Conservation (phyloP, 331 rosid species). For the Erythrophleum ivorense region DNA sequence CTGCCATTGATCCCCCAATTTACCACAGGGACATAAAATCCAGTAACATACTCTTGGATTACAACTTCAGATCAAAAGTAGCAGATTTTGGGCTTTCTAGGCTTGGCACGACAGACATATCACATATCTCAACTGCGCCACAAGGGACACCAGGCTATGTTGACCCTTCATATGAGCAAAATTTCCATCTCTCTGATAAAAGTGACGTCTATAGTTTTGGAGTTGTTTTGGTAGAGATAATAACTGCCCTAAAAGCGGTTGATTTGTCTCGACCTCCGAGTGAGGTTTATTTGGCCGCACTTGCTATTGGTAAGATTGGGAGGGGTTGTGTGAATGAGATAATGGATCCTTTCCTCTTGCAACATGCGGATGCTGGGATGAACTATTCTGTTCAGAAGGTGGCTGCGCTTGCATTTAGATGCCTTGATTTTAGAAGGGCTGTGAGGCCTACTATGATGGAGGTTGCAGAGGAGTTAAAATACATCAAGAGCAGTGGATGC, state of each 20-base stretch:
- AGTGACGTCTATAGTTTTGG: constrained; percentile 94
- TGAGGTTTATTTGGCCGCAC: constrained; percentile 86
- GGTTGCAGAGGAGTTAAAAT: constrained; percentile 86
- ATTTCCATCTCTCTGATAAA: constrained; percentile 84
- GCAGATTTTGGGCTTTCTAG: constrained; percentile 97
- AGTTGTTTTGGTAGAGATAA: constrained; percentile 82
- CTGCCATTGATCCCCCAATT: constrained; percentile 73
- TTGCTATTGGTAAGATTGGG: constrained; percentile 84
- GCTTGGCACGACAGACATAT: constrained; percentile 76
- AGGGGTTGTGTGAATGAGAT: constrained; percentile 73
- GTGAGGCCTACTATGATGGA: constrained; percentile 92
- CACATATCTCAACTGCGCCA: constrained; percentile 88
- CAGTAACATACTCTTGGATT: constrained; percentile 83
- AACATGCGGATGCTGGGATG: constrained; percentile 86
- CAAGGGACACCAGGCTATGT: constrained; percentile 97
- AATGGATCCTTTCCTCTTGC: constrained; percentile 82
- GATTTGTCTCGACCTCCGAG: constrained; percentile 75
- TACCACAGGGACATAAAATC: constrained; percentile 93
- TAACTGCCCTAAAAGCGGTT: constrained; percentile 77
- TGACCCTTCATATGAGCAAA: constrained; percentile 91
- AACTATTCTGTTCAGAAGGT: constrained; percentile 79
- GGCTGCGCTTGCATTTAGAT: constrained; percentile 91
- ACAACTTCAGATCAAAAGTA: constrained; percentile 74
- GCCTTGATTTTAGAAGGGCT: constrained; percentile 86
- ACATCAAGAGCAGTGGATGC: constrained; percentile 69